Percentiles rank a stretch among this genome's conserved stretches.
Conservation (phyloP, 108 stramenopile genomes). For the Conticribra guillardii region DNA sequence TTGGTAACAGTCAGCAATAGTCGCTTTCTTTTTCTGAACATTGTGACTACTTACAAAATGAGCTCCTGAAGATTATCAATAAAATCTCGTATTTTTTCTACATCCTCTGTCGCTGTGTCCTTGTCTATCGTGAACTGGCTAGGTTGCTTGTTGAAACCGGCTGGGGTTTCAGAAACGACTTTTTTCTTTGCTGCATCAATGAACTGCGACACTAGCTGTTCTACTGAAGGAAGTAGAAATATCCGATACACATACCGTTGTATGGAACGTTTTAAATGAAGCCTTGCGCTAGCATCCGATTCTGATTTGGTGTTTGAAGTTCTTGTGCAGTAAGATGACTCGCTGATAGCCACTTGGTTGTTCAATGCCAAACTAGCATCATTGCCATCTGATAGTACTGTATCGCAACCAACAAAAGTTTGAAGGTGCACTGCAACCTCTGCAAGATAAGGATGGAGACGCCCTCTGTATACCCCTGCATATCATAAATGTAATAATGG, state of each 20-base stretch:
- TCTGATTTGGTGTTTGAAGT: constrained; percentile 38
- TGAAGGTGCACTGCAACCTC: constrained; percentile 84
- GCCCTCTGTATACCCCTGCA: constrained; percentile 56
- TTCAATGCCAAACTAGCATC: constrained; percentile 25
- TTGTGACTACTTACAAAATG: constrained; percentile 52
- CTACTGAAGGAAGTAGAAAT: constrained; percentile 72
- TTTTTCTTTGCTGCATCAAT: constrained; percentile 58
- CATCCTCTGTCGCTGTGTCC: constrained; percentile 45
- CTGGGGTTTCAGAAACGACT: constrained; percentile 46
- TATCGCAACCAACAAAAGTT: constrained; percentile 82
- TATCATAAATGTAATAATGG: background rate
- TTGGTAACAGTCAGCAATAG: too few species aligned
- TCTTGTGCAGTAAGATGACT: constrained; percentile 39
- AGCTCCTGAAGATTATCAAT: constrained; percentile 82
- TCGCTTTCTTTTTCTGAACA: too few species aligned
- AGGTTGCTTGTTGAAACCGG: constrained; percentile 33
- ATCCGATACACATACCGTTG: constrained; percentile 78
- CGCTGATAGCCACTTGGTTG: constrained; percentile 51
- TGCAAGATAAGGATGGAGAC: constrained; percentile 60
- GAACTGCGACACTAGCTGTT: constrained; percentile 65
- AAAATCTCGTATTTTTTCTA: constrained; percentile 66
- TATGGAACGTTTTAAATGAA: constrained; percentile 69
- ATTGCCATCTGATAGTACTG: constrained; percentile 22
- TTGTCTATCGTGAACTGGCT: constrained; percentile 34
- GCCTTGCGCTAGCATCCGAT: constrained; percentile 41